Conservation (phyloP, 352 stramenopile species). For the Globisporangium splendens region DNA sequence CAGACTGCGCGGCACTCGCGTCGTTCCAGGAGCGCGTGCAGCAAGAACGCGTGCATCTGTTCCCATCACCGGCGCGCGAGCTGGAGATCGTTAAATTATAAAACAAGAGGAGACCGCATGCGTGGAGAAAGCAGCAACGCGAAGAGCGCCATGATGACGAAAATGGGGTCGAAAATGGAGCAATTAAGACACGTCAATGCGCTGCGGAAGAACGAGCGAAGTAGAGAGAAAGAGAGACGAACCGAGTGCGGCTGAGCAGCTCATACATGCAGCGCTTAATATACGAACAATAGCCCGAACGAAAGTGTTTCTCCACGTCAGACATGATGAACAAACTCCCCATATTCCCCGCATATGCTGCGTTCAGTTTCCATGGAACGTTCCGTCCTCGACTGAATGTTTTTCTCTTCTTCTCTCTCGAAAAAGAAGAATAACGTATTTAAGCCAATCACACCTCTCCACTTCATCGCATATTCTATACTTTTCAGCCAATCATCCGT, state of each 20-base stretch:
- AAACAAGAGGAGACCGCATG: not conserved
- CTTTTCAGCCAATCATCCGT: not conserved
- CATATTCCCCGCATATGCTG: not conserved
- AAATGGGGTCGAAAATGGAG: no score
- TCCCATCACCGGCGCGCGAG: constrained; percentile 23
- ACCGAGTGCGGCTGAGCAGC: no score
- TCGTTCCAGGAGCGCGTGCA: constrained; percentile 20
- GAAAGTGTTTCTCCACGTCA: no score
- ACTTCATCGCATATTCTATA: not conserved
- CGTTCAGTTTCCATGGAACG: no score
- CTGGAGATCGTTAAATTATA: constrained; percentile 44
- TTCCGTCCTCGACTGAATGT: not conserved
- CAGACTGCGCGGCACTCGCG: constrained; percentile 20
- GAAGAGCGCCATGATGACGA: no score
- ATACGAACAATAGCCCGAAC: no score
- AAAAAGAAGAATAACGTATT: not conserved
- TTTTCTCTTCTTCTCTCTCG: not conserved
- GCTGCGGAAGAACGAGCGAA: no score
- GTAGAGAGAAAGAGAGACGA: no score
- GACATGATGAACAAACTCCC: no score
- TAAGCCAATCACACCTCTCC: constrained; percentile 3
- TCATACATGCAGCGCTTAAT: no score
- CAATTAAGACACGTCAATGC: no score
- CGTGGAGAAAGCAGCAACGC: no score
- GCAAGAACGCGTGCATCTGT: constrained; percentile 19